phyloP scores from a whole-genome alignment of 352 stramenopile genomes.

The Pythium coloratum region DNA sequence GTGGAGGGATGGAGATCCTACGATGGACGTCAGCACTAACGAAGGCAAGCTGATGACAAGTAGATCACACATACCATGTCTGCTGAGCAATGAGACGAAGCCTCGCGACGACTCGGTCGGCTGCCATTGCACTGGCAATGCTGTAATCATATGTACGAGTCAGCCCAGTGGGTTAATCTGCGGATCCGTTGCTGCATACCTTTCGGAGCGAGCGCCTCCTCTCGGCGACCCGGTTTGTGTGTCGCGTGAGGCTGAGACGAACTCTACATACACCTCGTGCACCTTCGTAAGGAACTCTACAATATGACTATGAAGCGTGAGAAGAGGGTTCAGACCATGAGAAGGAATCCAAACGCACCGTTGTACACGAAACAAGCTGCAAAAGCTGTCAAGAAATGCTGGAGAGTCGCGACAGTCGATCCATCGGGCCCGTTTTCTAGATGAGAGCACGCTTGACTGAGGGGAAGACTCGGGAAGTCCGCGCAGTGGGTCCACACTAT shows the following conservation, averaged over 20 bases:
- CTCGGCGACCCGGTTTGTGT: conserved; percentile 26
- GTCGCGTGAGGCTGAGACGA: conserved; percentile 29
- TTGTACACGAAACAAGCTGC: conserved; percentile 53
- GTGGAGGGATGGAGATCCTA: conserved; percentile 42
- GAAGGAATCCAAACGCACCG: conserved; percentile 22
- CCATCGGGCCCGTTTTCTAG: conserved; percentile 37
- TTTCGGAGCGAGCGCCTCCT: conserved; percentile 37
- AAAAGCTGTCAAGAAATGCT: conserved; percentile 40
- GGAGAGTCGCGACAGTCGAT: conserved; percentile 27
- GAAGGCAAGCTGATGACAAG: conserved; percentile 21
- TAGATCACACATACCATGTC: conserved; percentile 26
- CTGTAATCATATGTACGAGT: conserved; percentile 19
- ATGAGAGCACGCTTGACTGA: conserved; percentile 46
- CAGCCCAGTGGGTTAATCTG: background rate
- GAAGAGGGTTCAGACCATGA: background rate
- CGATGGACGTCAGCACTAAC: background rate
- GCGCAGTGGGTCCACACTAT: conserved; percentile 58
- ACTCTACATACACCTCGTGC: conserved; percentile 52
- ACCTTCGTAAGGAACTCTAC: conserved; percentile 54
- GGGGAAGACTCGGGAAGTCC: conserved; percentile 42
- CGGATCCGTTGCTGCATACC: conserved; percentile 17
- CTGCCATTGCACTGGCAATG: conserved; percentile 45
- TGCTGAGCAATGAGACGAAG: conserved; percentile 53
- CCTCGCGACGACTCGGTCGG: conserved; percentile 47
- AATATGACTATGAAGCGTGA: background rate